Conservation (phyloP, 805 yeast species). For the Ogataea allantospora region DNA sequence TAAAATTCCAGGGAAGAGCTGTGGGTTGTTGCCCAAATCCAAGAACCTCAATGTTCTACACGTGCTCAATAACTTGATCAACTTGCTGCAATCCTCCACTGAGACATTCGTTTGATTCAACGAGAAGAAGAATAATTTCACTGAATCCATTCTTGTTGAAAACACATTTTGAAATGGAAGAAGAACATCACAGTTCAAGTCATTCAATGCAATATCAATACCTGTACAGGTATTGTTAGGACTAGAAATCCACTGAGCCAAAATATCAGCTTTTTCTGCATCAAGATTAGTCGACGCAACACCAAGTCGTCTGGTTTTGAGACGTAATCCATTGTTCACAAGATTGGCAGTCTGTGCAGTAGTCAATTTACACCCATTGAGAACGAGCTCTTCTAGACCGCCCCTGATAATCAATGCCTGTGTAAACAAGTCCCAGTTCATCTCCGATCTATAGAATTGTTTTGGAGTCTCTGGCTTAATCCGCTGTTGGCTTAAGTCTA, state of each 20-base stretch:
- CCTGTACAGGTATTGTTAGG: conserved; percentile 49
- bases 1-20: conserved; percentile 49
- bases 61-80: conserved; percentile 38
- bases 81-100: conserved; percentile 37
- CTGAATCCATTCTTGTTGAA: conserved; percentile 23
- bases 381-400: conserved; percentile 57
- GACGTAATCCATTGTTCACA: conserved; percentile 40
- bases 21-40: conserved; percentile 53
- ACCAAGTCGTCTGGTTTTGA: conserved; percentile 50
- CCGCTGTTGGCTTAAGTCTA: conserved; percentile 58
- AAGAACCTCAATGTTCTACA: conserved; percentile 45
- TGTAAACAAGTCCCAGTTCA: conserved; percentile 54
- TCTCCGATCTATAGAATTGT: conserved; percentile 39
- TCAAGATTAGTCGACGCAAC: conserved; percentile 52
- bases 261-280: conserved; percentile 37
- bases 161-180: conserved; percentile 46
- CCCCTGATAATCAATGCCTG: conserved; percentile 42
- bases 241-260: conserved; percentile 48
- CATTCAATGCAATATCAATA: conserved; percentile 55
- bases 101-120: conserved; percentile 49
- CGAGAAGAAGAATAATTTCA: conserved; percentile 48
- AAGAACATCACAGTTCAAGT: conserved; percentile 45
- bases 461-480: conserved; percentile 45
- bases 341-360: conserved; percentile 41
- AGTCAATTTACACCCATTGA: conserved; percentile 52